Evolutionary conservation across 345 rosid genomes (phyloP), one percentile per base, ranked within the genome.

Genomic region (Jatropha curcas): DNA sequence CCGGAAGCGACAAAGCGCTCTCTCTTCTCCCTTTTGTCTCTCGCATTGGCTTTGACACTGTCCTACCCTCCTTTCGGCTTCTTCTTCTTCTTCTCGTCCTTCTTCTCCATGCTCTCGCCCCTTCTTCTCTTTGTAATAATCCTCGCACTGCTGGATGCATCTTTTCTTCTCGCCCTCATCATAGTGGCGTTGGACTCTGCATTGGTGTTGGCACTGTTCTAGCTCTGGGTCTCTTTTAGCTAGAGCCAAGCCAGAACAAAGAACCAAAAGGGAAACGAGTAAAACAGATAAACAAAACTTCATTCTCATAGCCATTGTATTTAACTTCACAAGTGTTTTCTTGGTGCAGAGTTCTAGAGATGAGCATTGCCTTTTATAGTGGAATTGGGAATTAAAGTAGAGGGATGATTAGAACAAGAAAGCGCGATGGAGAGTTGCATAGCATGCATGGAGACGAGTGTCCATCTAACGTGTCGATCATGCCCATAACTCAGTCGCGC

Each of bases 121-220:
- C 25, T 59, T 41, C 69, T 81, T 79, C 78, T 74, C 70, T 39
- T 34, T 51, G 68, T 71, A 31, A 77, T 84, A 82, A 6, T 76
- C 80, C 62, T 81, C 80, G 60, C 88, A 87, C 22, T n/a, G 62
- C 34, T 45, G 34, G 16, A 2, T 13, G 65, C 93, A 85, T 43
- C 14, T 30, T 34, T 71, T 67, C 68, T 64, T 68, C 79, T 85
- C 65, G 2, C 69, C 22, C 67, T 60, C 80, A 27, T 69, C 66
- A 64, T 51, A 71, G 24, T 76, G 77, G 7, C 69, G 74, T 68
- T 83, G 84, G 48, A 65, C 80, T 76, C 62, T 41, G 84, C 93
- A 88, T 68, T 78, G 87, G 71, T 77, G 82, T 77, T 25, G 48
- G 84, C 92, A 88, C 76, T 73, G 79, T 80, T 75, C 71, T 43